phyloP scores from a whole-genome alignment of 257 asterid genomes.

The Galeopsis tetrahit region DNA sequence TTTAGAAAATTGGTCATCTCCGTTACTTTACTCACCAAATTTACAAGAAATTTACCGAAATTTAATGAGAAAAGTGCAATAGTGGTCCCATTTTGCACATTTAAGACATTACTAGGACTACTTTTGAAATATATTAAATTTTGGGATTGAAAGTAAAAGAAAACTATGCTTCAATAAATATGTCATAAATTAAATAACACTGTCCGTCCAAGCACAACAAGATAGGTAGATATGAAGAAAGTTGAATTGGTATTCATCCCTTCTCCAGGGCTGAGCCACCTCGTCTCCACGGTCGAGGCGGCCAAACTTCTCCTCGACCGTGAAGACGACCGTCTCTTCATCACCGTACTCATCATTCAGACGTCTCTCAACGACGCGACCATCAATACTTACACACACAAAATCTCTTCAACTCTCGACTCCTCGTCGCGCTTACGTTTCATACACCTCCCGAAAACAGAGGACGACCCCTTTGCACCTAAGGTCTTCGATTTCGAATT shows the following conservation, averaged over 20 bases:
- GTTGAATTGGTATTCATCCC: slow-evolving; percentile 63
- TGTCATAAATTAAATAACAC: too few species aligned
- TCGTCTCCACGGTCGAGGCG: slow-evolving; percentile 52
- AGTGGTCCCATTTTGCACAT: too few species aligned
- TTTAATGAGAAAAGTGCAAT: too few species aligned
- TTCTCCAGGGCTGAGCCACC: slow-evolving; percentile 62
- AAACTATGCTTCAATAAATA: too few species aligned
- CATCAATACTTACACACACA: slow-evolving; percentile 25
- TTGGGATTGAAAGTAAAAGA: too few species aligned
- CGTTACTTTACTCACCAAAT: too few species aligned
- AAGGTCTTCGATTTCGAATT: neutral
- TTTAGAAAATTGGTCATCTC: too few species aligned
- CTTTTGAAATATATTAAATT: too few species aligned
- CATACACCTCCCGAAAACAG: slow-evolving; percentile 37
- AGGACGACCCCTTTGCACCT: neutral
- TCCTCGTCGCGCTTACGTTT: slow-evolving; percentile 32
- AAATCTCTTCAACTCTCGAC: slow-evolving; percentile 26
- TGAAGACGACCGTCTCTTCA: slow-evolving; percentile 41
- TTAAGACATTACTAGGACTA: too few species aligned
- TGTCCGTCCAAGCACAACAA: too few species aligned
- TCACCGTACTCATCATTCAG: slow-evolving; percentile 48
- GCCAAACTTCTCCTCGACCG: slow-evolving; percentile 59
- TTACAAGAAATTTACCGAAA: too few species aligned
- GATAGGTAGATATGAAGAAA: slow-evolving; percentile 25
- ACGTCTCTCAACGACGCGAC: slow-evolving; percentile 20